Evolutionary conservation across 2,329 filamentous ascomycete species (phyloP).

Genomic region (Fusarium equiseti): DNA sequence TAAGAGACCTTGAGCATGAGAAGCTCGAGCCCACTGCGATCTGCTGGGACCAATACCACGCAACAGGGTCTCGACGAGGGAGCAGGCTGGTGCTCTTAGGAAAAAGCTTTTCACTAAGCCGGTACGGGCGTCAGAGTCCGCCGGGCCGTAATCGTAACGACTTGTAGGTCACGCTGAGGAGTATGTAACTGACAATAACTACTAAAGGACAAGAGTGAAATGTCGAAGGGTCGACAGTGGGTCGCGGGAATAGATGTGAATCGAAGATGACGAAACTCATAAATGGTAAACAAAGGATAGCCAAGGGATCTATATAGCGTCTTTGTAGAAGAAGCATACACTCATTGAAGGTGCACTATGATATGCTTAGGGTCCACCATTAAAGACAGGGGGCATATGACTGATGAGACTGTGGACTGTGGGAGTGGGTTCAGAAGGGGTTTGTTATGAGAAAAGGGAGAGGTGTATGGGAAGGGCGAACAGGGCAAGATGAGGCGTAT

Average conservation of each 20-base stretch:
- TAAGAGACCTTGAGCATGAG: constrained; percentile 55
- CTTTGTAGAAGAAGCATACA: constrained; percentile 37
- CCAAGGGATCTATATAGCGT: constrained; percentile 46
- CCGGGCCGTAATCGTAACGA: constrained; percentile 44
- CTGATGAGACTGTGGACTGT: constrained; percentile 40
- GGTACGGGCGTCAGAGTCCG: constrained; percentile 42
- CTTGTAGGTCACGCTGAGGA: constrained; percentile 42
- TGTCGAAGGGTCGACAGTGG: constrained; percentile 33
- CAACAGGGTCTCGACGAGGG: constrained; percentile 56
- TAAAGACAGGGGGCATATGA: constrained; percentile 41
- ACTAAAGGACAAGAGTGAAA: constrained; percentile 22
- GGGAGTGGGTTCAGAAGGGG: constrained; percentile 25
- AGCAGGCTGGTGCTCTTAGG: constrained; percentile 32
- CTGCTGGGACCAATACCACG: constrained; percentile 54
- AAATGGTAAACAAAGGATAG: constrained; percentile 40
- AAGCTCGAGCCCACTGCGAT: constrained; percentile 57
- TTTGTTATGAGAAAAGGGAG: constrained; percentile 26
- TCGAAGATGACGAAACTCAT: constrained; percentile 45
- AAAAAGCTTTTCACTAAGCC: constrained; percentile 40
- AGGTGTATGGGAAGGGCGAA: constrained; percentile 36
- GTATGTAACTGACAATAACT: constrained; percentile 41
- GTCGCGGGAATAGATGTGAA: constrained; percentile 41
- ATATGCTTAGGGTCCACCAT: constrained; percentile 42
- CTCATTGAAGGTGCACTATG: constrained; percentile 25
- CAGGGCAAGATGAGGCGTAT: constrained; percentile 46